Percentiles rank a stretch among this genome's conserved stretches.
Conservation (phyloP, 768 basidiomycete species). For the Kwoniella mangroviensis region DNA sequence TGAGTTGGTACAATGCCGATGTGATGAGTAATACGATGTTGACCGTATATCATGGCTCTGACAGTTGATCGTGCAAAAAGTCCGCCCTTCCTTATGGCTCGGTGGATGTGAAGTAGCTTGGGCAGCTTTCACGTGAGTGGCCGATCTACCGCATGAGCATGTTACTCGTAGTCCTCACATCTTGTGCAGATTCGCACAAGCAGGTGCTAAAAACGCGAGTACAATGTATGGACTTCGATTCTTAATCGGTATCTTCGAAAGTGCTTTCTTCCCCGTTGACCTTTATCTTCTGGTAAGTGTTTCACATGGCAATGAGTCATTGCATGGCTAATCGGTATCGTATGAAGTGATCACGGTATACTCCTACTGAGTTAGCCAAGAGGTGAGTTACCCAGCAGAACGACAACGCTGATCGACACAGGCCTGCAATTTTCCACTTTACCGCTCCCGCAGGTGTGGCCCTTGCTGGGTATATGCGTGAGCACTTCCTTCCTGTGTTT, state of each 20-base stretch:
- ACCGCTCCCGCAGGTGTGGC: slow-evolving; percentile 15
- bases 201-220: slow-evolving; percentile 26
- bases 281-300: slow-evolving; percentile 24
- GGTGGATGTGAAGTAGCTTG: slow-evolving; percentile 30
- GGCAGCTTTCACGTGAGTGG: slow-evolving; percentile 27
- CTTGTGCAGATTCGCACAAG: slow-evolving; percentile 30
- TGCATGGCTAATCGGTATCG: not conserved
- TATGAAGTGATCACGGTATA: slow-evolving; percentile 30
- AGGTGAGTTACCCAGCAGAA: not conserved
- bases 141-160: no score
- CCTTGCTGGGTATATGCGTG: slow-evolving; percentile 29
- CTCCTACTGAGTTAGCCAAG: slow-evolving; percentile 33
- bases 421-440: slow-evolving; percentile 27
- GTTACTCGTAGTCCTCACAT: no score
- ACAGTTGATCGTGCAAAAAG: slow-evolving; percentile 23
- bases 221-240: slow-evolving; percentile 35
- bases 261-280: slow-evolving; percentile 28
- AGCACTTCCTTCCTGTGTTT: not conserved
- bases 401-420: slow-evolving; percentile 1
- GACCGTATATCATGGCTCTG: no score
- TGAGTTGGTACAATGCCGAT: not conserved
- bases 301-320: not conserved
- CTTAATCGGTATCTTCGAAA: slow-evolving; percentile 29
- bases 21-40: no score
- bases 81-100: slow-evolving; percentile 22